Conservation (phyloP, 2,329 filamentous ascomycete species). For the Phialocephala sp. region DNA sequence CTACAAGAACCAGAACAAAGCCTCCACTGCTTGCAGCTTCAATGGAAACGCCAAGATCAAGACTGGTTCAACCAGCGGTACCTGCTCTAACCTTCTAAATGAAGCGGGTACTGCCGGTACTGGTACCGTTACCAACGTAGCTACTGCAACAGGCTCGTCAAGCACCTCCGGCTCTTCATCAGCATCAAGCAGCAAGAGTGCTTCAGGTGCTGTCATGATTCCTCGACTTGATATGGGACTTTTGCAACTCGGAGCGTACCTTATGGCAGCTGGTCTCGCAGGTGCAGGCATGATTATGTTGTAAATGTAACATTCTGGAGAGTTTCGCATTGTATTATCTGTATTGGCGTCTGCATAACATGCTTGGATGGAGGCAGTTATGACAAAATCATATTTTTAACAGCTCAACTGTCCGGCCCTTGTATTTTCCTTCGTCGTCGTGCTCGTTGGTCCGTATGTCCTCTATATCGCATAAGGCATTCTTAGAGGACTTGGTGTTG, state of each 20-base stretch:
- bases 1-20: conserved; percentile 63
- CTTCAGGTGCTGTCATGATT: conserved; percentile 50
- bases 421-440: neutral
- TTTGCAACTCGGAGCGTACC: conserved; percentile 55
- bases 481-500: neutral
- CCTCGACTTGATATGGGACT: conserved; percentile 52
- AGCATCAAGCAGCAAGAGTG: conserved; percentile 38
- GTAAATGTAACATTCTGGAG: conserved; percentile 43
- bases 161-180: conserved; percentile 37
- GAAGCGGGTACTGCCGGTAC: conserved; percentile 67
- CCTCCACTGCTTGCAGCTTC: conserved; percentile 71
- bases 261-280: conserved; percentile 54
- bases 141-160: conserved; percentile 50
- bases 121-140: conserved; percentile 56
- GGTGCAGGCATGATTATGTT: conserved; percentile 61
- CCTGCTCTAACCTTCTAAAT: conserved; percentile 64
- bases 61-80: conserved; percentile 51
- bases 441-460: no score
- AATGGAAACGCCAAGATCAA: conserved; percentile 66
- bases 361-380: conserved; percentile 17
- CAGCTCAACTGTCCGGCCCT: conserved; percentile 5
- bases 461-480: neutral
- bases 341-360: conserved; percentile 21
- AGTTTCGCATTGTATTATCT: conserved; percentile 18
- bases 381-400: neutral